Base-by-base conservation (phyloP, 106 monocot genomes). In the Narthecium ossifragum region DNA sequence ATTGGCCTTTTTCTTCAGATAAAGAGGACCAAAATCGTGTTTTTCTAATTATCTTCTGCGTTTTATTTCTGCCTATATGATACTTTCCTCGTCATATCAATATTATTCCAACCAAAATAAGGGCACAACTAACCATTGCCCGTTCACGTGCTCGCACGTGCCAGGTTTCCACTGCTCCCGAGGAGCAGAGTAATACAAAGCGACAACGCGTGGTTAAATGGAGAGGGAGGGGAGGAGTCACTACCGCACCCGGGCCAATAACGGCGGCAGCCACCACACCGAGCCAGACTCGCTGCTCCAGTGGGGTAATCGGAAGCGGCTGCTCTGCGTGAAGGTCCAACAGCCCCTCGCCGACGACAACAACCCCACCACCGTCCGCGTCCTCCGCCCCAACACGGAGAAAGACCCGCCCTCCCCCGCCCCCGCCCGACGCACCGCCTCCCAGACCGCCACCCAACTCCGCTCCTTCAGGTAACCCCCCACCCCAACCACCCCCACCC, bases 291-390 rank as follows among this genome's bases (percentile, higher is more conserved):
- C 78, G 17, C 60, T 71, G 23, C 55, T 86, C 12, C 81, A 75
- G 43, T 86, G 85, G 85, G 85, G 85, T 18, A 81, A 64, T 58
- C 76, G 81, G 34, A 86, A 86, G 60, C 72, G 85, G 54, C 77
- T 81, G 11, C 58, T 77, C 29, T 81, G 85, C 70, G 74, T 78
- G 31, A 81, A 81, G 67, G 33, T 73, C 65, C 80, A 80, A 23
- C 55, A 60, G 21, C 69, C 61, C 25, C 53, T 66, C 26, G 38
- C 29, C n/a, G 14, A 54, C 56, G 18, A 12, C n/a, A 4, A 53
- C 14, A 37, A 46, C 10, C 2, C 27, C 20, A 5, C 12, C 2
- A 22, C 41, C 34, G 38, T 22, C 59, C 67, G 36, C 26, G 43
- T 55, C 41, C 21, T 29, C 56, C 45, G 36, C n/a, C 69, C 61